Percentiles rank a stretch among this genome's conserved stretches.
phyloP scores from a whole-genome alignment of 2,329 filamentous ascomycete species.

The Zarea fungicola region DNA sequence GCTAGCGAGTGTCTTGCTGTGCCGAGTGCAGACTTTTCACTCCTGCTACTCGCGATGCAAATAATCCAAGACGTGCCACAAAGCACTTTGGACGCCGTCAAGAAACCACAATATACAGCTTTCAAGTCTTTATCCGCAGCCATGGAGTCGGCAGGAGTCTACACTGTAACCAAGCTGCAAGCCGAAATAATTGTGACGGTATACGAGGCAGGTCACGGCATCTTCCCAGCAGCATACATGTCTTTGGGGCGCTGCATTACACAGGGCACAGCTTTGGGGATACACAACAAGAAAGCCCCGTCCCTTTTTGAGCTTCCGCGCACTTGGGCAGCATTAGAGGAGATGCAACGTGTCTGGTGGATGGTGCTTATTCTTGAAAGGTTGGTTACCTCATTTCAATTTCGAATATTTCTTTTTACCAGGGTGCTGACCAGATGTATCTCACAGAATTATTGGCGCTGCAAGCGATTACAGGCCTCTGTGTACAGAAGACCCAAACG shows the following conservation, averaged over 20 bases:
- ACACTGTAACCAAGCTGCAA: slow-evolving; percentile 15
- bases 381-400: slow-evolving; percentile 17
- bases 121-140: background rate
- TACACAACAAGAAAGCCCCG: slow-evolving; percentile 8
- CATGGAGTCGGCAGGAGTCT: background rate
- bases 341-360: slow-evolving; percentile 30
- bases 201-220: slow-evolving; percentile 30
- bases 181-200: slow-evolving; percentile 24
- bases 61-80: background rate
- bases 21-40: background rate
- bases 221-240: slow-evolving; percentile 29
- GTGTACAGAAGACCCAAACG: slow-evolving; percentile 21
- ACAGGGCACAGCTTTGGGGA: slow-evolving; percentile 16
- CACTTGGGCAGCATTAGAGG: slow-evolving; percentile 27
- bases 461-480: slow-evolving; percentile 20
- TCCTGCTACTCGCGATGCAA: background rate
- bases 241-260: slow-evolving; percentile 24
- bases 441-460: background rate
- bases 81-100: background rate
- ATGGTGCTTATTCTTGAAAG: slow-evolving; percentile 27
- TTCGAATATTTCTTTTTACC: background rate
- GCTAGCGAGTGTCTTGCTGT: background rate
- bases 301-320: slow-evolving; percentile 23
- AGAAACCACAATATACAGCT: background rate
- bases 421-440: background rate